Evolutionary conservation across 2,329 filamentous ascomycete species (phyloP).

Genomic region (Paramyrothecium sp.): DNA sequence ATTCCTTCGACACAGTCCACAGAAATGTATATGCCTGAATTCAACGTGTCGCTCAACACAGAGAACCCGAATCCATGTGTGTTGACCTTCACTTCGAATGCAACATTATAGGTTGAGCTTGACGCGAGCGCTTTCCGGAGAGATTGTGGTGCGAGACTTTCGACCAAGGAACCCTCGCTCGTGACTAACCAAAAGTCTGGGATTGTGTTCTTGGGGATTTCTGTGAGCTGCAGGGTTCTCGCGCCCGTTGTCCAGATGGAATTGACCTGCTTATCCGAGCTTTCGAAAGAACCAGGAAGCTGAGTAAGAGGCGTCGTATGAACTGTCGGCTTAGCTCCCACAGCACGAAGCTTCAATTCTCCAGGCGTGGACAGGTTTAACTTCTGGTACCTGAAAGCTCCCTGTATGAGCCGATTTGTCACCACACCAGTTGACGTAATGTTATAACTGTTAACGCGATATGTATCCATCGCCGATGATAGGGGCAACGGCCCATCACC

Average conservation of each 20-base stretch:
- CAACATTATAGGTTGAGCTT: conserved; percentile 17
- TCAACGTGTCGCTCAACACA: conserved; percentile 26
- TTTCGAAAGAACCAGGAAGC: conserved; percentile 24
- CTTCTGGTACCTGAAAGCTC: conserved; percentile 34
- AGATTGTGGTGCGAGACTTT: conserved; percentile 22
- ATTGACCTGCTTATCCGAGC: conserved; percentile 22
- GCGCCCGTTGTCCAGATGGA: conserved; percentile 28
- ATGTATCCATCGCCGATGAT: conserved; percentile 34
- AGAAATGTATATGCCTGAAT: conserved; percentile 23
- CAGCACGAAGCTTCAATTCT: conserved; percentile 17
- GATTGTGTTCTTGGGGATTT: conserved; percentile 11
- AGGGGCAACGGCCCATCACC: conserved; percentile 28
- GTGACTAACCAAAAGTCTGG: conserved; percentile 24
- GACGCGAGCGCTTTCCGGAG: conserved; percentile 7
- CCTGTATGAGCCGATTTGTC: conserved; percentile 32
- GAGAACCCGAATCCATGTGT: conserved; percentile 25
- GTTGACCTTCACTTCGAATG: conserved; percentile 24
- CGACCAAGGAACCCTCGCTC: conserved; percentile 22
- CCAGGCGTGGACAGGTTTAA: conserved; percentile 29
- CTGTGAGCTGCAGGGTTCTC: conserved; percentile 25
- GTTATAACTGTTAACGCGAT: conserved; percentile 31
- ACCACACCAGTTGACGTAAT: conserved; percentile 19
- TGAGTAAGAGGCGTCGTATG: conserved; percentile 12
- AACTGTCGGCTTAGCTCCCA: conserved; percentile 22
- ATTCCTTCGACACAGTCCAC: neutral